A percentile compares a stretch with the other conserved stretches of the same genome.
These are phyloP conservation scores for Haematococcus lacustris DNA, from an alignment of 139 green algal species.

Conservation along the genomic window DNA sequence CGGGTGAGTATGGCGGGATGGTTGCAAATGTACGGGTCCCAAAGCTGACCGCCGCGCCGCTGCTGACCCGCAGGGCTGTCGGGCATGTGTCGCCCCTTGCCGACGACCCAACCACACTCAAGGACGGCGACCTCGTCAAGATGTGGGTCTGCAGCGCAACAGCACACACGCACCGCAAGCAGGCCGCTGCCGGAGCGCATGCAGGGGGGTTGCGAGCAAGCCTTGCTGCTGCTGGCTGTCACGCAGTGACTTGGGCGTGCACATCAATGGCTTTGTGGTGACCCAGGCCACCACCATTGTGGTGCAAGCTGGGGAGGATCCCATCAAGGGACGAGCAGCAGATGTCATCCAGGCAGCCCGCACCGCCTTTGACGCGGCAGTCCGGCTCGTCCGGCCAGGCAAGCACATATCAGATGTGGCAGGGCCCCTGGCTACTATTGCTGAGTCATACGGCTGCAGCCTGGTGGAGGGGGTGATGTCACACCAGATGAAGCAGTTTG, in stretches of 20 bases:
- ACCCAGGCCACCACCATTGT: conserved; percentile 80
- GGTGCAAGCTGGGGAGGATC: conserved; percentile 20
- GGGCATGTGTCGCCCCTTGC: conserved; percentile 83
- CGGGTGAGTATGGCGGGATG: conserved; percentile 36
- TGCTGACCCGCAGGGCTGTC: conserved; percentile 57
- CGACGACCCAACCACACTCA: conserved; percentile 64
- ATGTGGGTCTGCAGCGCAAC: conserved; percentile 53
- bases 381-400: conserved; percentile 85
- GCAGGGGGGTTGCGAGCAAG: too few relatives aligned
- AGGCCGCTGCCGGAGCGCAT: too few relatives aligned
- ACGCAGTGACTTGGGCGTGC: conserved; percentile 83
- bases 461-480: conserved; percentile 92
- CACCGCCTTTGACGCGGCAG: conserved; percentile 77
- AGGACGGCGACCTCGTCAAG: conserved; percentile 88
- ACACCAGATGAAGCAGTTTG: conserved; percentile 94
- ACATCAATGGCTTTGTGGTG: conserved; percentile 96
- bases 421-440: conserved; percentile 59
- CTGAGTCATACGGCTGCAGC: conserved; percentile 79
- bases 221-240: too few relatives aligned
- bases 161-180: background rate
- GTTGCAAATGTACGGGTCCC: background rate
- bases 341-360: conserved; percentile 80
- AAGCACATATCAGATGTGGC: conserved; percentile 68
- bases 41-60: background rate
- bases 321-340: conserved; percentile 69